Conservation (phyloP, 306 rosid genomes). For the Quercus aquifolioides region DNA sequence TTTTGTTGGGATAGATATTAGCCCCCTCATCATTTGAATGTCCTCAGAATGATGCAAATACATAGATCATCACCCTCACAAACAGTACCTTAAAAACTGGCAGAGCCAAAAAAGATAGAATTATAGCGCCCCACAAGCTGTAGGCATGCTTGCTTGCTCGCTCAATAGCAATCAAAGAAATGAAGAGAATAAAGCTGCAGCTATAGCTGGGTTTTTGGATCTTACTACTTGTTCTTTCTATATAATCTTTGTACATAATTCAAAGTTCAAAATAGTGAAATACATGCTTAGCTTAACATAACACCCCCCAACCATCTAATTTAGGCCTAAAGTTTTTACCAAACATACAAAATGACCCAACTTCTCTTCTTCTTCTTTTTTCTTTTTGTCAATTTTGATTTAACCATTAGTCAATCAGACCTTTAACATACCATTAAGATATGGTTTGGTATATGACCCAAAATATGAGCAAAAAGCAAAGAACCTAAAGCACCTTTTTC, state of each 20-base stretch:
- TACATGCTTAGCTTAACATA: conserved; percentile 2
- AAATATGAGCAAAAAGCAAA: conserved; percentile 25
- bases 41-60: conserved; percentile 15
- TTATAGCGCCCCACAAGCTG: conserved; percentile 9
- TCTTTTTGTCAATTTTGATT: not conserved
- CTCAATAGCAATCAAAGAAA: conserved; percentile 16
- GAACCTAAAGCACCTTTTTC: conserved; percentile 15
- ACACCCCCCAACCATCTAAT: not conserved
- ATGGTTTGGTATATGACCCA: conserved; percentile 35
- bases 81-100: conserved; percentile 34
- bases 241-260: conserved; percentile 25
- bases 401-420: conserved; percentile 15
- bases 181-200: conserved; percentile 29
- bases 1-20: not conserved
- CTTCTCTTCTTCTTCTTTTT: not conserved
- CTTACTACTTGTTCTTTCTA: conserved; percentile 24
- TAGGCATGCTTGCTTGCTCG: conserved; percentile 17
- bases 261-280: conserved; percentile 2
- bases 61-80: conserved; percentile 14
- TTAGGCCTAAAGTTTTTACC: not conserved
- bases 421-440: conserved; percentile 29
- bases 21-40: not conserved
- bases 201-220: conserved; percentile 23
- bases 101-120: conserved; percentile 4
- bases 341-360: not conserved